These are phyloP conservation scores for Pythium rishiriense DNA, from an alignment of 352 stramenopile species.

Conservation along the genomic window DNA sequence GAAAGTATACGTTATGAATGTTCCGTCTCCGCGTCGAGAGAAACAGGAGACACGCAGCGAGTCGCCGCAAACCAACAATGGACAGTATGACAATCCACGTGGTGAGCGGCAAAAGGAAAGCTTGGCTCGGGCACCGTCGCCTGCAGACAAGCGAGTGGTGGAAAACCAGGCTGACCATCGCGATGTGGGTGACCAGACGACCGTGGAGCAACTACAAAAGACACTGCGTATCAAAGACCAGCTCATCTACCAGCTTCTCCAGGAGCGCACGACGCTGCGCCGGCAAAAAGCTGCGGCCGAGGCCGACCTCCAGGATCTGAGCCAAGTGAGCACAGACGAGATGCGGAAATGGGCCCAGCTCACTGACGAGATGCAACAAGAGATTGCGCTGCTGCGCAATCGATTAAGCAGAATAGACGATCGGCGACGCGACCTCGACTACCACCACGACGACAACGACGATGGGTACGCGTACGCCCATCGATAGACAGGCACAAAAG, in stretches of 20 bases:
- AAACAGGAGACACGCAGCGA: not conserved
- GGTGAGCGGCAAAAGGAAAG: too few species aligned
- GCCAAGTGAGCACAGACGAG: slow-evolving; percentile 65
- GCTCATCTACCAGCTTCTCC: slow-evolving; percentile 81
- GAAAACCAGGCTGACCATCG: too few species aligned
- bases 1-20: slow-evolving; percentile 38
- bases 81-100: too few species aligned
- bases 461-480: slow-evolving; percentile 2
- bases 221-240: slow-evolving; percentile 76
- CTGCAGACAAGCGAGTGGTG: too few species aligned
- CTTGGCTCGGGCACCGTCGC: too few species aligned
- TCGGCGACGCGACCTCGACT: not conserved
- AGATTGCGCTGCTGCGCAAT: slow-evolving; percentile 65
- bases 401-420: slow-evolving; percentile 16
- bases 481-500: slow-evolving; percentile 9
- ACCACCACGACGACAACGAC: not conserved
- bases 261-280: slow-evolving; percentile 59
- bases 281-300: slow-evolving; percentile 52
- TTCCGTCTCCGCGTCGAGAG: not conserved
- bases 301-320: slow-evolving; percentile 61
- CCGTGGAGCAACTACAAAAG: slow-evolving; percentile 24
- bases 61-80: too few species aligned
- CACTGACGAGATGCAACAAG: slow-evolving; percentile 79
- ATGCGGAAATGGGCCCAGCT: slow-evolving; percentile 84
- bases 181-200: not conserved